Percentiles rank a stretch among this genome's conserved stretches.
Evolutionary conservation across 2,329 filamentous ascomycete species (phyloP).

Genomic region (Penicillium aurantiogriseum): DNA sequence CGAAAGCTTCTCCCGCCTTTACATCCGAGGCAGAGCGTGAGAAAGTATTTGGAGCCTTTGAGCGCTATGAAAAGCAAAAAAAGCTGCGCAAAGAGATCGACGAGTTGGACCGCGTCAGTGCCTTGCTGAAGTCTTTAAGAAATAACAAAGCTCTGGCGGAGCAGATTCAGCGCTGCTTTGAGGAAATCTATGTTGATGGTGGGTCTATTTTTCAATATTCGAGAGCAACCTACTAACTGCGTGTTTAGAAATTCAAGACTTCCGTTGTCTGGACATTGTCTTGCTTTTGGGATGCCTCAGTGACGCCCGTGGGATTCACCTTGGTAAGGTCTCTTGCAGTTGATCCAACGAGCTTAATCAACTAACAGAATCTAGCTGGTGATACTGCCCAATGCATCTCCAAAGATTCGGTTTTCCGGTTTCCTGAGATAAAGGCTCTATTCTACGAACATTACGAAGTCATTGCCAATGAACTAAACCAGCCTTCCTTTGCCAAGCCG

Average conservation of each 20-base stretch:
- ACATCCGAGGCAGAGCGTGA: constrained; percentile 13
- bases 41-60: constrained; percentile 27
- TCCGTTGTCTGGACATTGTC: constrained; percentile 29
- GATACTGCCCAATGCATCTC: constrained; percentile 39
- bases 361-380: constrained; percentile 19
- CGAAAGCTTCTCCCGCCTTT: constrained; percentile 26
- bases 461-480: constrained; percentile 9
- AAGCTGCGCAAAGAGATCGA: constrained; percentile 16
- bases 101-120: constrained; percentile 23
- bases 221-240: background rate
- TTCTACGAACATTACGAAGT: constrained; percentile 30
- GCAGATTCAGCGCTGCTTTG: constrained; percentile 10
- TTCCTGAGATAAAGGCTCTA: constrained; percentile 32
- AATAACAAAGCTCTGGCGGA: background rate
- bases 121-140: constrained; percentile 20
- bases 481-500: constrained; percentile 17
- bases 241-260: constrained; percentile 31
- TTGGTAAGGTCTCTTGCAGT: constrained; percentile 12
- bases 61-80: constrained; percentile 26
- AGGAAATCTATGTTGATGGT: constrained; percentile 18
- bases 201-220: background rate
- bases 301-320: constrained; percentile 30
- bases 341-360: background rate
- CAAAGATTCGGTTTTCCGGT: constrained; percentile 35
- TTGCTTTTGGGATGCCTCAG: constrained; percentile 27